Evolutionary conservation across 2,329 filamentous ascomycete species (phyloP), one percentile per base, ranked within the genome.

Genomic region (Knoxdaviesia capensis): DNA sequence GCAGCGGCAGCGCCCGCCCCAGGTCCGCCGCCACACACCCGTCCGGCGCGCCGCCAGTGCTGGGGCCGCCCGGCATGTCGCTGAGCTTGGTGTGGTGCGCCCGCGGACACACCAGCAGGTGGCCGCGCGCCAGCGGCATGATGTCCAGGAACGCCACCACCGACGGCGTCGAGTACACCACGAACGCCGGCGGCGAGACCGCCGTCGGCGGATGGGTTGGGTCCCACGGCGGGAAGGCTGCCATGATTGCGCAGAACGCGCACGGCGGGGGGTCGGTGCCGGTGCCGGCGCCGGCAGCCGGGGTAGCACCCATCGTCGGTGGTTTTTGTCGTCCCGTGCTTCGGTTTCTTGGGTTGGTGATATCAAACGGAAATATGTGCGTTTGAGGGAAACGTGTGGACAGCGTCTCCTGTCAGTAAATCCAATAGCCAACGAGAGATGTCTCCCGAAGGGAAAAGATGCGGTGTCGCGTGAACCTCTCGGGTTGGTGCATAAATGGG

Each of bases 141-240:
- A 94, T 94, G 61, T 96, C 88, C 51, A 96, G 69, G 60, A 96
- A 96, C 36, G 86, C 86, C 47, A 96, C 62, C 31, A 90, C 74
- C 46, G 76, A 58, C 1, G 75, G 75, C 1, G 83, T 90, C 3
- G 82, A 83, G 45, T 94, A 71, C 32, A 94, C 71, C 31, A 94
- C 53, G 52, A 73, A 77, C 11, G 71, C 62, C 7, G 65, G 48
- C 1, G 68, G 65, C 1, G 54, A 51, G 6, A 62, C 60, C 6
- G 49, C 48, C 10, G 48, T 52, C 0, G 68, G 68, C 0, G 69
- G 68, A 2, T 50, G 35, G 31, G 53, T 41, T 3, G 66, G 64
- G 42, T 63, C 51, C 56, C 63, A 69, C 3, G 71, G 59, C 1
- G 58, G 47, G 53, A 70, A 76, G 43, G 59, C 50, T 31, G 54